Evolutionary conservation across 2,329 filamentous ascomycete species (phyloP).

Genomic region (Trichophaea hybrida): DNA sequence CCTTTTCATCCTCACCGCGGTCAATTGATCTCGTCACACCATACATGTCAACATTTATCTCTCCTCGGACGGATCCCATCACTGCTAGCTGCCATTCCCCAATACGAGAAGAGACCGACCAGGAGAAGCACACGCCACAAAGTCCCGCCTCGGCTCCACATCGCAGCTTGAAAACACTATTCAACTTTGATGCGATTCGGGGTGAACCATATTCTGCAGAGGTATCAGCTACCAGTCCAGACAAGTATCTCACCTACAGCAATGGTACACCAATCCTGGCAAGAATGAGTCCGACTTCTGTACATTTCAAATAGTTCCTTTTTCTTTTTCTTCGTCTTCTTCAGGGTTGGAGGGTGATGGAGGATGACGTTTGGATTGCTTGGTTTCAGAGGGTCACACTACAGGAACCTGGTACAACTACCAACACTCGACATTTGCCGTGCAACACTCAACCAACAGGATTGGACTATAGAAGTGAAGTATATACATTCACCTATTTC

Average conservation of each 20-base stretch:
- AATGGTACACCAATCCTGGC: neutral
- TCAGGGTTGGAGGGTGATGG: neutral
- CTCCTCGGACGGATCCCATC: neutral
- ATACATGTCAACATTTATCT: conserved; percentile 17
- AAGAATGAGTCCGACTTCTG: neutral
- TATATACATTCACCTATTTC: no score
- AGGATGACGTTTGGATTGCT: neutral
- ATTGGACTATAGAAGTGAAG: neutral
- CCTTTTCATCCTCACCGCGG: conserved; percentile 25
- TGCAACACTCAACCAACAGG: neutral
- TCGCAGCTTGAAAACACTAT: conserved; percentile 25
- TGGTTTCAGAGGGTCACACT: neutral
- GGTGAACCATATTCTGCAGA: conserved; percentile 1
- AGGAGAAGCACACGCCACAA: neutral
- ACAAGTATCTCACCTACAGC: neutral
- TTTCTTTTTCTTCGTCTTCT: neutral
- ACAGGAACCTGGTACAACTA: neutral
- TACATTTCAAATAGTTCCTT: neutral
- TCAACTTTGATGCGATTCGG: conserved; percentile 27
- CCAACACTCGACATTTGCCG: neutral
- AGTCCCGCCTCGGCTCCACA: conserved; percentile 10
- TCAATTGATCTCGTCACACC: conserved; percentile 28
- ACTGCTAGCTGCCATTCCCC: neutral
- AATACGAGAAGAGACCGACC: neutral
- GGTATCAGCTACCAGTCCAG: neutral